Evolutionary conservation across 176 grass and related monocot species (phyloP).

Genomic region (Carex pumila): DNA sequence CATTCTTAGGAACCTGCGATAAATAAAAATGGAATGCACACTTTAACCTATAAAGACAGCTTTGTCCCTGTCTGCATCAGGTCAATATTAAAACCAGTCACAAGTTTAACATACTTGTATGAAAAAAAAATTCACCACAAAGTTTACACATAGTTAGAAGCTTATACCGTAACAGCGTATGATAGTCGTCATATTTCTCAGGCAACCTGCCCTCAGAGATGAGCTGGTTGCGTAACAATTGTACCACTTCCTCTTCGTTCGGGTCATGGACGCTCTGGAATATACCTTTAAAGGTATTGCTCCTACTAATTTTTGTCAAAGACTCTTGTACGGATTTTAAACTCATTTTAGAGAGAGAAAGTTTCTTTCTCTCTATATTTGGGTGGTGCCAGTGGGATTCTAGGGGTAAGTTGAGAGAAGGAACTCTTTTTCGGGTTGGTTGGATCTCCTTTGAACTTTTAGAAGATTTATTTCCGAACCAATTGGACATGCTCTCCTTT

Average conservation of each 20-base stretch:
- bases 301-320: conserved; percentile 48
- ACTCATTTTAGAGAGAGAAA: conserved; percentile 54
- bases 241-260: conserved; percentile 51
- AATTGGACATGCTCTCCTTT: conserved; percentile 1
- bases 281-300: conserved; percentile 37
- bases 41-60: background rate
- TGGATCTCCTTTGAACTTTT: conserved; percentile 2
- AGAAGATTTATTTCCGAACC: background rate
- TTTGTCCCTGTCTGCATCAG: background rate
- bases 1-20: conserved; percentile 76
- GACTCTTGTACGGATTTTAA: conserved; percentile 48
- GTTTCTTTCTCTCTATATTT: conserved; percentile 26
- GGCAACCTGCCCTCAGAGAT: conserved; percentile 55
- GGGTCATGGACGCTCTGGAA: conserved; percentile 42
- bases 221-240: conserved; percentile 56
- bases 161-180: conserved; percentile 77
- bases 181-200: conserved; percentile 78
- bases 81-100: background rate
- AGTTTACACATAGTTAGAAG: background rate
- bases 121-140: background rate
- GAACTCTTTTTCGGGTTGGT: background rate
- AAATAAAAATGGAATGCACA: background rate
- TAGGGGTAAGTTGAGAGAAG: conserved; percentile 22
- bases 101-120: background rate
- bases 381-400: conserved; percentile 43